A percentile compares a stretch with the other conserved stretches of the same genome.
These are phyloP conservation scores for Adansonia madagascariensis DNA, from an alignment of 441 rosid genomes.

Conservation along the genomic window DNA sequence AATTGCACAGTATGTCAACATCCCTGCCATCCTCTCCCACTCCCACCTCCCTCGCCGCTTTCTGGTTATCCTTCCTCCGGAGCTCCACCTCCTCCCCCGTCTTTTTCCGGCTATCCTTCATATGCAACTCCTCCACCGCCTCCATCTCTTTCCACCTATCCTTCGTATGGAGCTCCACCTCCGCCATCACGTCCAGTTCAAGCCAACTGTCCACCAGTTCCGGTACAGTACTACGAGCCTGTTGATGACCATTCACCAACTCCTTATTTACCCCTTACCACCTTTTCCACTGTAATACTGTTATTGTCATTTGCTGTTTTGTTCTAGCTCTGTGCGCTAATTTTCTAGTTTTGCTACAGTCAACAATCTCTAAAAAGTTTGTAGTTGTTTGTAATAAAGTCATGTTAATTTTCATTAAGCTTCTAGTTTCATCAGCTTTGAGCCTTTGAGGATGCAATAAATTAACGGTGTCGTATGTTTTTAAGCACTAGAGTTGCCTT, in stretches of 20 bases:
- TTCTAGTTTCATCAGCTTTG: slow-evolving; percentile 4
- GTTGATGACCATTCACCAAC: slow-evolving; percentile 24
- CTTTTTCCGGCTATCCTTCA: too few species aligned
- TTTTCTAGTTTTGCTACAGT: neutral
- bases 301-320: slow-evolving; percentile 26
- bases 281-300: slow-evolving; percentile 29
- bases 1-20: slow-evolving; percentile 39
- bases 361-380: neutral
- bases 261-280: slow-evolving; percentile 9
- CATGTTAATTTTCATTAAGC: neutral
- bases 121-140: slow-evolving; percentile 33
- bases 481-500: neutral
- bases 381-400: slow-evolving; percentile 21
- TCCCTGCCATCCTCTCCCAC: slow-evolving; percentile 42
- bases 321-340: slow-evolving; percentile 25
- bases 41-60: slow-evolving; percentile 35
- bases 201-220: slow-evolving; percentile 44
- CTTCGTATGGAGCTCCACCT: slow-evolving; percentile 37
- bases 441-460: neutral
- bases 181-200: slow-evolving; percentile 37
- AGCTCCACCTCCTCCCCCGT: slow-evolving; percentile 29
- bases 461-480: neutral
- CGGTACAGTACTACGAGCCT: slow-evolving; percentile 39
- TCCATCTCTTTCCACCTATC: slow-evolving; percentile 32
- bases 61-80: slow-evolving; percentile 28